These are phyloP conservation scores for Phyllosticta citribraziliensis DNA, from an alignment of 2,329 filamentous ascomycete genomes.

Conservation along the genomic window DNA sequence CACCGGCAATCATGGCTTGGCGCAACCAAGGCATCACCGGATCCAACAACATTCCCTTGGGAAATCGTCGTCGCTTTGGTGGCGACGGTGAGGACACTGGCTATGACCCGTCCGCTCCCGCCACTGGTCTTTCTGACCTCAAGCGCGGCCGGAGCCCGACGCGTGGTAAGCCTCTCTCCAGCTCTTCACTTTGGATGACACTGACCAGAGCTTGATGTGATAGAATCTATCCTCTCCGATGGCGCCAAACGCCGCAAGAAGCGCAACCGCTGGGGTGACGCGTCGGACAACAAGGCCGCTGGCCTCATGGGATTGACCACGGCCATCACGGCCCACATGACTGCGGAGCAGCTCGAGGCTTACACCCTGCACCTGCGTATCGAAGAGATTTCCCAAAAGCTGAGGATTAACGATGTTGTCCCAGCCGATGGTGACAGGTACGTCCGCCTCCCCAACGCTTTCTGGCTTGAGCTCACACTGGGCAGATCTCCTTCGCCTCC, in stretches of 20 bases:
- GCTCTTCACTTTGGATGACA: background rate
- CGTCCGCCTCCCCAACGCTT: slow-evolving; percentile 24
- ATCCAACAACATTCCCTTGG: slow-evolving; percentile 95
- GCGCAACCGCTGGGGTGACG: slow-evolving; percentile 97
- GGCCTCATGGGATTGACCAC: slow-evolving; percentile 96
- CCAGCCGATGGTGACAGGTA: slow-evolving; percentile 93
- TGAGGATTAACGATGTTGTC: slow-evolving; percentile 97
- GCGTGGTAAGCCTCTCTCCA: slow-evolving; percentile 32
- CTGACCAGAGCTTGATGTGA: background rate
- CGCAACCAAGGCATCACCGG: slow-evolving; percentile 78
- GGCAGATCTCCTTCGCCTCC: slow-evolving; percentile 84
- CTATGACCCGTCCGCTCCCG: slow-evolving; percentile 36
- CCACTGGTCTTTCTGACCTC: slow-evolving; percentile 39
- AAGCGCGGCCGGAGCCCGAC: slow-evolving; percentile 93
- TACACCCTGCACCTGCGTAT: slow-evolving; percentile 95
- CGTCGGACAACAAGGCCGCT: slow-evolving; percentile 95
- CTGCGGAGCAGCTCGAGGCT: slow-evolving; percentile 92
- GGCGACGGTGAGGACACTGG: slow-evolving; percentile 36
- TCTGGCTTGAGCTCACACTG: slow-evolving; percentile 11
- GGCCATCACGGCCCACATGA: slow-evolving; percentile 95
- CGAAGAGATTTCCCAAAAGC: slow-evolving; percentile 98
- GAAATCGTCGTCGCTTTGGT: slow-evolving; percentile 70
- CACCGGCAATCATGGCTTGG: slow-evolving; percentile 46
- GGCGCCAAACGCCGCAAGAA: slow-evolving; percentile 88
- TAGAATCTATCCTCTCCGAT: slow-evolving; percentile 41